Evolutionary conservation across 306 rosid genomes (phyloP), one percentile per base, ranked within the genome.

Genomic region (Begonia loranthoides): DNA sequence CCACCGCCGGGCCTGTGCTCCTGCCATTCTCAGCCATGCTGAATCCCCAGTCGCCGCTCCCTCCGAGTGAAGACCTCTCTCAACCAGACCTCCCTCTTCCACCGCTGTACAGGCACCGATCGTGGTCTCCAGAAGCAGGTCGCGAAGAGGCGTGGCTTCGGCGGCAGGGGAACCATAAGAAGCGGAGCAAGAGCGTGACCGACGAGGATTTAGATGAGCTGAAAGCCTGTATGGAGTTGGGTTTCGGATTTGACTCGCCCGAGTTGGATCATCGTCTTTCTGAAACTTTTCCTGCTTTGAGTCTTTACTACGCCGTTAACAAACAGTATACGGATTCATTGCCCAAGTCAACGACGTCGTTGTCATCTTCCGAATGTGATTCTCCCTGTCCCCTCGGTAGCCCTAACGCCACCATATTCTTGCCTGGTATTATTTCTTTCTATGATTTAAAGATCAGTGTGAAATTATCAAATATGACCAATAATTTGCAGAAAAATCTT

Each of bases 71-170:
- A 17, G 21, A 17, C 21, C 21, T 17, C 12, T 40, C 44, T 3
- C 9, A 40, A 40, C 9, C 44, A 40, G 44, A 9, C 44, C 9
- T 3, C 1, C 1, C 44, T 12, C 66, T 66, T 3, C 40, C 66
- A 50, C 69, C 62, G 40, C 66, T 82, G 5, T 44, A 45, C 64
- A 87, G 76, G 74, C 96, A 80, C 47, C 66, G 55, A 33, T 78
- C 94, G 0, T 80, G 83, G 94, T 76, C 96, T 7, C 85, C 85
- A 2, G 96, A 87, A 43, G 71, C 43, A 45, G 60, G 59, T 41
- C 74, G 94, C 1, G 92, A 87, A 12, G 92, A 83, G 70, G 87
- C 85, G 11, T 87, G 96, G 96, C 71, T 61, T n/a, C 63, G 85
- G 48, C 68, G 79, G 13, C 80, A 67, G 57, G 65, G 63, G 3